Evolutionary conservation across 2,329 filamentous ascomycete genomes (phyloP), one percentile per base, ranked within the genome.

Genomic region (Xylariaceae sp.): DNA sequence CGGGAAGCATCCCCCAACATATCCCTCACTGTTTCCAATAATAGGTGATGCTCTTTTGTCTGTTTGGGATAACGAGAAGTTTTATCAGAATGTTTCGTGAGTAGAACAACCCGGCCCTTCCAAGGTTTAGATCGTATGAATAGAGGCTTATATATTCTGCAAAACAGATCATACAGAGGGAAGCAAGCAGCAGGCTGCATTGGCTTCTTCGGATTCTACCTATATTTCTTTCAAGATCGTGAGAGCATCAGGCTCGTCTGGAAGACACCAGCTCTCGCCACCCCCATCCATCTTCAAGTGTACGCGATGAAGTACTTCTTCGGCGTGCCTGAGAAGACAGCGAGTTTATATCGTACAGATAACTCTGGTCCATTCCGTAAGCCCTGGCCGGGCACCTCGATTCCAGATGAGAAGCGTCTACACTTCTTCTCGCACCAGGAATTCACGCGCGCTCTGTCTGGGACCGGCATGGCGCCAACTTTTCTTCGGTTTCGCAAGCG

Each of bases 291-390:
- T 4, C 21, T 42, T 5, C 20, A 22, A 8, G 21, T 42, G 5
- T 42, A 34, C 19, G 11, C 5, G 11, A 14, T 8, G 7, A 34
- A 23, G 16, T 34, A 34, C 27, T 23, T 42, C 5, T 42, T 42
- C 27, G 40, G 29, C 5, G 22, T 35, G 27, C 27, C 40, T 10
- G 32, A 34, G 19, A 22, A 22, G 10, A 12, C 5, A 7, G n/a
- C 25, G 19, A 5, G 27, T 4, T n/a, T n/a, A 4, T 49, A 49
- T 37, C 10, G 20, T 3, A 43, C 43, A 5, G 47, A 49, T 16
- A 16, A 36, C 34, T 36, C 34, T 20, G 34, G 34, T 16, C 34
- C 34, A 8, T 36, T 17, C 7, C 8, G 8, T 16, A 36, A 36
- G 16, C 34, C 34, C 14, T 20, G 8, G 7, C 14, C 34, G 8